Percentiles rank a stretch among this genome's conserved stretches.
These are phyloP conservation scores for Fragaria vesca DNA, from an alignment of 306 rosid genomes.

Conservation along the genomic window DNA sequence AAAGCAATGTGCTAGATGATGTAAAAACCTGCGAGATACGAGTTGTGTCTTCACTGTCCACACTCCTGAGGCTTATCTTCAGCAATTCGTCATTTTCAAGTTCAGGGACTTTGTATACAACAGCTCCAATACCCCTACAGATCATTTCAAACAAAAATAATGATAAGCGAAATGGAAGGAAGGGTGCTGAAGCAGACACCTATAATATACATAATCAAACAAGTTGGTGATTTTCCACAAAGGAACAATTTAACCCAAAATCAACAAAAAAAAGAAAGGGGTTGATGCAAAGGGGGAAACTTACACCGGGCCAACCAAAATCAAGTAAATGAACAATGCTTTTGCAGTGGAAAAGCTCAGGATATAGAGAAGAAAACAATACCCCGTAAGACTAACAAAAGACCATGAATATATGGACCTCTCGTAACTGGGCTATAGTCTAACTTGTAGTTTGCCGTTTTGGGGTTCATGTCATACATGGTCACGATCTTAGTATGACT, in stretches of 20 bases:
- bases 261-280: not conserved
- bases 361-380: not conserved
- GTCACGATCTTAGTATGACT: not conserved
- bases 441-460: not conserved
- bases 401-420: not conserved
- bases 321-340: not conserved
- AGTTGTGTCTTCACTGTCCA: slow-evolving; percentile 67
- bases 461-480: not conserved
- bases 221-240: not conserved
- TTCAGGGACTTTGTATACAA: slow-evolving; percentile 67
- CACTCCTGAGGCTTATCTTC: slow-evolving; percentile 78
- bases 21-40: slow-evolving; percentile 60
- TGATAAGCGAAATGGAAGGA: not conserved
- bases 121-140: slow-evolving; percentile 79
- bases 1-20: slow-evolving; percentile 3
- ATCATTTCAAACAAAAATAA: slow-evolving; percentile 6
- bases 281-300: not conserved
- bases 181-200: not conserved
- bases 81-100: slow-evolving; percentile 56
- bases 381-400: not conserved
- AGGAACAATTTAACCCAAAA: not conserved
- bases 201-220: not conserved
- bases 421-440: not conserved
- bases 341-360: not conserved
- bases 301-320: not conserved